Base-by-base conservation (phyloP, 208 protist genomes). In the Acanthamoeba lenticulata region DNA sequence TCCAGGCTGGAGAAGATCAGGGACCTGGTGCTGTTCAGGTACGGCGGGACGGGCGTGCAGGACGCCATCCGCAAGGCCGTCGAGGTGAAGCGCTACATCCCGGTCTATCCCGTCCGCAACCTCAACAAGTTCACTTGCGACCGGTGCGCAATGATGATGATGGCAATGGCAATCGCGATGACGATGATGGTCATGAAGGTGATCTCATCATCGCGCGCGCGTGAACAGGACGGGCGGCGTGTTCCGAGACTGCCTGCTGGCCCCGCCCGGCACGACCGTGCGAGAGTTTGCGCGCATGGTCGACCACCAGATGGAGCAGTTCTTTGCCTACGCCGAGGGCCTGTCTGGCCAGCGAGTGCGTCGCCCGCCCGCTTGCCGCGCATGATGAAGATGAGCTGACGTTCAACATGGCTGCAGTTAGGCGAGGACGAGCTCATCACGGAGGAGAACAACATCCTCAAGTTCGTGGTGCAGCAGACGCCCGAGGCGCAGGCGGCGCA, bases 1-100 rank as follows among this genome's bases (percentile, higher is more conserved):
- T 36, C 6, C n/a, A 57, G 95, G 38, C 44, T 96, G 21, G 95
- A 96, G 21, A 96, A 96, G 69, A 91, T 96, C 9, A 57, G 62
- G 90, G 95, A 96, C 52, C 52, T 96, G 34, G 95, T 96, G 6
- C 88, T 96, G 17, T 96, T 96, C 89, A 40, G 95, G 49, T 96
- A 96, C 69, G 95, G 95, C 15, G 36, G 32, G 9, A 96, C 95
- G 9, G 95, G 95, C 17, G 62, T 96, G 15, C 92, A 95, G 90
- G 55, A 57, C 1, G 94, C 95, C 19, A 94, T 96, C 21, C 95
- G 95, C 40, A 85, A 81, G 32, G 95, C 95, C 21, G 95, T 96
- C 5, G 94, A 95, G 45, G 45, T 94, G 24, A 95, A 95, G n/a
- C 49, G 93, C 13, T 93, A 81, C 32, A 42, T 95, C 19, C 92